A percentile compares a stretch with the other conserved stretches of the same genome.
Evolutionary conservation across 441 rosid species (phyloP).

Genomic region (Adansonia madagascariensis): DNA sequence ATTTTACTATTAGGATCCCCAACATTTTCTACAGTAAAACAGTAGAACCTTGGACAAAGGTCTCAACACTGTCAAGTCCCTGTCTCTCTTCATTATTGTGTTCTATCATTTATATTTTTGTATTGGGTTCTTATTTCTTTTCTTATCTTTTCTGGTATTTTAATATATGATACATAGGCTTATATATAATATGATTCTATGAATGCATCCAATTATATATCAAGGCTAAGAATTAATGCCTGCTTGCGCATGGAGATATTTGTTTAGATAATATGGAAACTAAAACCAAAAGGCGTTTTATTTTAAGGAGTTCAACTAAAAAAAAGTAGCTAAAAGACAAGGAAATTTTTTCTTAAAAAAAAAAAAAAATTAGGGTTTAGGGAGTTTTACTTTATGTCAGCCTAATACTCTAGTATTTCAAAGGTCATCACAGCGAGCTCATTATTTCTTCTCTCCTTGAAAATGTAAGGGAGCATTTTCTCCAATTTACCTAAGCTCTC

Average conservation of each 20-base stretch:
- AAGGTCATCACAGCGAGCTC: not conserved
- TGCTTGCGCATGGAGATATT: not conserved
- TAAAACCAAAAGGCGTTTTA: not conserved
- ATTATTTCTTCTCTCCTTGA: not conserved
- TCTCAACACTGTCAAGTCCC: constrained; percentile 20
- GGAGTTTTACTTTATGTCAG: too few relatives aligned
- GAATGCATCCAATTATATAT: not conserved
- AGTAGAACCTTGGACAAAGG: constrained; percentile 28
- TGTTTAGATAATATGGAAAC: not conserved
- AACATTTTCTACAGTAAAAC: constrained; percentile 30
- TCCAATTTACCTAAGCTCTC: not conserved
- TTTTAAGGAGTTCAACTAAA: too few relatives aligned
- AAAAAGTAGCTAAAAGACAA: not conserved
- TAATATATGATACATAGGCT: not conserved
- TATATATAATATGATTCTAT: not conserved
- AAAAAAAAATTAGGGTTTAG: constrained; percentile 21
- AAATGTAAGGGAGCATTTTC: not conserved
- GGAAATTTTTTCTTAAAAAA: not conserved
- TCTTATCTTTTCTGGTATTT: too few relatives aligned
- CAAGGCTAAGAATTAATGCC: not conserved
- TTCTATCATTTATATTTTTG: constrained; percentile 4
- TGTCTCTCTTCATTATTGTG: constrained; percentile 30
- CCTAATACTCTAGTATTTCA: not conserved
- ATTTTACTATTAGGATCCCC: constrained; percentile 30
- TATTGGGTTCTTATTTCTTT: not conserved